Evolutionary conservation across 2,329 filamentous ascomycete species (phyloP), one percentile per base, ranked within the genome.

Genomic region (Aspergillus piperis): DNA sequence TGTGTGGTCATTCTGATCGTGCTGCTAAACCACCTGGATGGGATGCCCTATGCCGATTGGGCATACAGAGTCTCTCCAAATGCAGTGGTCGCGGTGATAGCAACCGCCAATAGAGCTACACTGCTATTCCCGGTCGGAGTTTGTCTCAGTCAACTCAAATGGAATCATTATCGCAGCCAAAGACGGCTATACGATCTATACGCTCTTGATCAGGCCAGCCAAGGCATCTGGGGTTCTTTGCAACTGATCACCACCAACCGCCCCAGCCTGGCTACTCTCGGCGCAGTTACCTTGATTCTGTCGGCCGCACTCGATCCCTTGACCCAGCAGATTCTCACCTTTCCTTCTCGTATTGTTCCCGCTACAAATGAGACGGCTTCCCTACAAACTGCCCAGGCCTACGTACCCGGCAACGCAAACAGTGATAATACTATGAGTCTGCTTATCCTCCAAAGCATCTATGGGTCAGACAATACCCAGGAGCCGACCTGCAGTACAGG

Each of bases 141-240:
- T 19, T 66, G 62, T 30, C 59, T 66, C 38, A 61, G 42, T 19
- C 64, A 66, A 48, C 59, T 51, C 11, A 66, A 66, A 53, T 66
- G 64, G 64, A 57, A 64, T 38, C 30, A 66, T 32, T 64, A 63
- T 41, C 59, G 57, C 50, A 50, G 54, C 15, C 41, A 42, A 3
- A 47, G 44, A 27, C 60, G 54, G 21, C 62, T 66, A 11, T 48
- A 57, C 17, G 55, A 66, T 23, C 36, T 66, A 6, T 58, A 66
- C 58, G 61, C 17, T 36, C 61, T 62, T 36, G 64, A 66, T 27
- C 58, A 44, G 19, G 64, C 62, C 5, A 66, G 64, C 54, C 62
- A 62, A 7, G 60, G 64, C 15, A 25, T 58, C 27, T 63, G 53
- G 56, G 64, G 64, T 2, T 62, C 64, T 27, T 41, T 66, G 7